phyloP scores from a whole-genome alignment of 2,329 filamentous ascomycete species.

The Madurella mycetomatis region DNA sequence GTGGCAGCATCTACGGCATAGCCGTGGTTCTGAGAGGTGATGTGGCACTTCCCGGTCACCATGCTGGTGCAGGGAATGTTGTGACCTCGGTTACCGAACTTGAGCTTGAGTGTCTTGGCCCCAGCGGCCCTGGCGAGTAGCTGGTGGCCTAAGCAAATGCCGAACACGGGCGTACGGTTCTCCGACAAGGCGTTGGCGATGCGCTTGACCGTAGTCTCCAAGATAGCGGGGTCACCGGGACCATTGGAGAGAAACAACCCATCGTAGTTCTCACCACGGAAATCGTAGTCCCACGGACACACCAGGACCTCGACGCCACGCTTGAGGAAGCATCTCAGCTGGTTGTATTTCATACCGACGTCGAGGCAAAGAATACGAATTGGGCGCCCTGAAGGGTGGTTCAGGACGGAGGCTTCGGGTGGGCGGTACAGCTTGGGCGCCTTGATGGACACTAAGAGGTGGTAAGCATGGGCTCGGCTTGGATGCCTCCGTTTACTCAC shows the following conservation, averaged over 20 bases:
- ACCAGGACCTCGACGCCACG: constrained; percentile 92
- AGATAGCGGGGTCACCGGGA: constrained; percentile 86
- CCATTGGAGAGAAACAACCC: constrained; percentile 98
- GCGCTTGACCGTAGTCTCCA: constrained; percentile 74
- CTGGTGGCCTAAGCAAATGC: constrained; percentile 80
- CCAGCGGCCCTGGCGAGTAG: constrained; percentile 69
- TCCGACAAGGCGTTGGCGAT: constrained; percentile 60
- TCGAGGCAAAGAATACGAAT: constrained; percentile 90
- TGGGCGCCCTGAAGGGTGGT: constrained; percentile 82
- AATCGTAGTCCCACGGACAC: constrained; percentile 94
- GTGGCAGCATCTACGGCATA: constrained; percentile 82
- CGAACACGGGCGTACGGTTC: constrained; percentile 57
- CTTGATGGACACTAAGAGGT: constrained; percentile 73
- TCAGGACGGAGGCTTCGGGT: constrained; percentile 64
- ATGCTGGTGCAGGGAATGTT: constrained; percentile 98
- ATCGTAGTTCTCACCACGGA: constrained; percentile 83
- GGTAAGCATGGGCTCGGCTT: constrained; percentile 34
- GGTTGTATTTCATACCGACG: constrained; percentile 98
- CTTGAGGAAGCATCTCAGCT: constrained; percentile 85
- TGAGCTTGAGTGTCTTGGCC: constrained; percentile 83
- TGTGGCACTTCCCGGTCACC: constrained; percentile 94
- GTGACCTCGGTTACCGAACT: constrained; percentile 97
- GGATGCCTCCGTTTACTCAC: constrained; percentile 52
- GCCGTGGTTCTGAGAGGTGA: constrained; percentile 98
- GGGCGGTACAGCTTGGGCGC: constrained; percentile 78